Base-by-base conservation (phyloP, 192 early-diverging fungal species). In the Podila epigama region DNA sequence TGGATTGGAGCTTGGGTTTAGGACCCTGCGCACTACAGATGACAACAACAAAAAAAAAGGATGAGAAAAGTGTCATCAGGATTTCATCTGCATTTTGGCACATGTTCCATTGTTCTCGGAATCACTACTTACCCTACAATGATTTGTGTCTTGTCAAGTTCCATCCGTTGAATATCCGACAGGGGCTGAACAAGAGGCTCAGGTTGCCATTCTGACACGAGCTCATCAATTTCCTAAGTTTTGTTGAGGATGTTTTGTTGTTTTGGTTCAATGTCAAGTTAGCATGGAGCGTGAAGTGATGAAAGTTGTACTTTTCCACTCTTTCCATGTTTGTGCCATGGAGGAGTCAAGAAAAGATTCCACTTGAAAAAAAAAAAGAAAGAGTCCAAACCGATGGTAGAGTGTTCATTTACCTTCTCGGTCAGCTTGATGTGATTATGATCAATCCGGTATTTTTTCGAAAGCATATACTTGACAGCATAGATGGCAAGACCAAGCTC, bases 201-300 rank as follows among this genome's bases (percentile, higher is more conserved):
- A 6, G 97, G 96, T 63, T 90, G 90, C 97, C 97, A 99, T 60
- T 97, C 96, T 37, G 95, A 91, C 27, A 93, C 89, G 15, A 97
- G 87, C 65, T 99, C 96, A 80, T 97, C 92, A 34, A 99, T 87
- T 80, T 99, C 97, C 95, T 94, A 82, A 37, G 31, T 15, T n/a
- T n/a, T n/a, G n/a, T n/a, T n/a, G n/a, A n/a, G n/a, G n/a, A n/a
- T n/a, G n/a, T n/a, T n/a, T n/a, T n/a, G n/a, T n/a, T n/a, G n/a
- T n/a, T n/a, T n/a, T n/a, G n/a, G n/a, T n/a, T n/a, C n/a, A n/a
- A n/a, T n/a, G n/a, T n/a, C n/a, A n/a, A n/a, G n/a, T n/a, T n/a
- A n/a, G n/a, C n/a, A n/a, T n/a, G n/a, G n/a, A n/a, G n/a, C n/a
- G n/a, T n/a, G n/a, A n/a, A n/a, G n/a, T n/a, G n/a, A n/a, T n/a